phyloP scores from a whole-genome alignment of 257 asterid genomes.

The Penstemon eatonii region DNA sequence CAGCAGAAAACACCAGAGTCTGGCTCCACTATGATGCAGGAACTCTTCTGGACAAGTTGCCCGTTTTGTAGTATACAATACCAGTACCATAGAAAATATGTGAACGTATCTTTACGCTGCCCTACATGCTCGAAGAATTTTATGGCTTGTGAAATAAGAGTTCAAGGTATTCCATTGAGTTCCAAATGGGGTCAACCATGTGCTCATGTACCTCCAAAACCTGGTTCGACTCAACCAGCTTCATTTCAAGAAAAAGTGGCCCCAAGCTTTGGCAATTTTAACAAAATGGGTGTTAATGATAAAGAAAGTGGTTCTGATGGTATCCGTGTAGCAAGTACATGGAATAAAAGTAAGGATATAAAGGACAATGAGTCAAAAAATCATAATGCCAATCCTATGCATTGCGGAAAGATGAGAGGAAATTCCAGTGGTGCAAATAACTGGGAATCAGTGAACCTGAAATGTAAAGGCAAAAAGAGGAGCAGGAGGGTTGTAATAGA shows the following conservation, averaged over 20 bases:
- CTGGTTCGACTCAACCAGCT: slow-evolving; percentile 30
- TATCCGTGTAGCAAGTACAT: neutral
- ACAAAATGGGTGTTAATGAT: no score
- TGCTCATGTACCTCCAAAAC: slow-evolving; percentile 35
- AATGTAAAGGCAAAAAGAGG: slow-evolving; percentile 38
- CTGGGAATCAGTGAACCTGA: slow-evolving; percentile 23
- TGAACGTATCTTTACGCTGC: slow-evolving; percentile 46
- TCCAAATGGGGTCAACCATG: slow-evolving; percentile 36
- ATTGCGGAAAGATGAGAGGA: slow-evolving; percentile 25
- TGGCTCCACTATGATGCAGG: slow-evolving; percentile 28
- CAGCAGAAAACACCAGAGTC: slow-evolving; percentile 33
- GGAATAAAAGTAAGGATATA: slow-evolving; percentile 21
- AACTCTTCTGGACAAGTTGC: slow-evolving; percentile 58
- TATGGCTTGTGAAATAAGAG: slow-evolving; percentile 41
- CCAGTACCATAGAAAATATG: slow-evolving; percentile 38
- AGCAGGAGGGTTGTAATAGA: slow-evolving; percentile 29
- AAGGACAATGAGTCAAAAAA: slow-evolving; percentile 24
- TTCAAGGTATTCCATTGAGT: slow-evolving; percentile 38
- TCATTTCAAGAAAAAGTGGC: slow-evolving; percentile 30
- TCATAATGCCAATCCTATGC: slow-evolving; percentile 11
- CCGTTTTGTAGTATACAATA: slow-evolving; percentile 51
- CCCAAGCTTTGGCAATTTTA: neutral
- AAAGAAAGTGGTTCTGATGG: slow-evolving; percentile 21
- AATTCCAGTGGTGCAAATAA: slow-evolving; percentile 10
- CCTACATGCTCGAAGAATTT: slow-evolving; percentile 44